phyloP scores from a whole-genome alignment of 768 basidiomycete species.

The Daedalea quercina region DNA sequence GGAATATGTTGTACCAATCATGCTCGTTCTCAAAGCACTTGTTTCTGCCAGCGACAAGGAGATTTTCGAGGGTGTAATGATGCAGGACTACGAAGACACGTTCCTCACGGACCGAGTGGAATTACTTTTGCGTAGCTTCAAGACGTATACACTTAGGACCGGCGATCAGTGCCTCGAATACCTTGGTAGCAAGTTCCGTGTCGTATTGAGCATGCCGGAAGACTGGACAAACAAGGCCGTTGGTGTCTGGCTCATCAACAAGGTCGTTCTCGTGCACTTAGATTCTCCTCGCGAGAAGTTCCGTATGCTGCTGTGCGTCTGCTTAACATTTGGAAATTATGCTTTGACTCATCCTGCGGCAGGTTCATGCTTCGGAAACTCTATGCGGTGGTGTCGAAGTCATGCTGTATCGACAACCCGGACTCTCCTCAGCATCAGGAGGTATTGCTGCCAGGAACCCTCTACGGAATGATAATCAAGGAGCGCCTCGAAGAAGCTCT shows the following conservation, averaged over 20 bases:
- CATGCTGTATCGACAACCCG: conserved; percentile 91
- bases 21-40: conserved; percentile 92
- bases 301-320: conserved; percentile 80
- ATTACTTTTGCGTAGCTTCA: conserved; percentile 89
- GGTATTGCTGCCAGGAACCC: conserved; percentile 83
- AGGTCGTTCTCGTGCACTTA: conserved; percentile 87
- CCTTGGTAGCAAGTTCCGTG: conserved; percentile 93
- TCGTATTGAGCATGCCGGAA: conserved; percentile 85
- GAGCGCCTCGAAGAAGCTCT: conserved; percentile 91
- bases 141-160: conserved; percentile 82
- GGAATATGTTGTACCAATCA: conserved; percentile 97
- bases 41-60: conserved; percentile 90
- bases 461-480: conserved; percentile 98
- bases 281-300: conserved; percentile 88
- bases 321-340: neutral
- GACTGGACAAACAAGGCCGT: conserved; percentile 84
- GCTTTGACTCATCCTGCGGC: conserved; percentile 6
- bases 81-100: conserved; percentile 95
- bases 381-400: conserved; percentile 83
- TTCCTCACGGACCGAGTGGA: conserved; percentile 98
- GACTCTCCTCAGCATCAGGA: conserved; percentile 99
- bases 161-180: conserved; percentile 91
- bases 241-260: conserved; percentile 77
- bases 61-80: conserved; percentile 93
- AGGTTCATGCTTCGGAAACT: conserved; percentile 98